Base-by-base conservation (phyloP, 257 asterid genomes). In the Scutellaria galericulata region DNA sequence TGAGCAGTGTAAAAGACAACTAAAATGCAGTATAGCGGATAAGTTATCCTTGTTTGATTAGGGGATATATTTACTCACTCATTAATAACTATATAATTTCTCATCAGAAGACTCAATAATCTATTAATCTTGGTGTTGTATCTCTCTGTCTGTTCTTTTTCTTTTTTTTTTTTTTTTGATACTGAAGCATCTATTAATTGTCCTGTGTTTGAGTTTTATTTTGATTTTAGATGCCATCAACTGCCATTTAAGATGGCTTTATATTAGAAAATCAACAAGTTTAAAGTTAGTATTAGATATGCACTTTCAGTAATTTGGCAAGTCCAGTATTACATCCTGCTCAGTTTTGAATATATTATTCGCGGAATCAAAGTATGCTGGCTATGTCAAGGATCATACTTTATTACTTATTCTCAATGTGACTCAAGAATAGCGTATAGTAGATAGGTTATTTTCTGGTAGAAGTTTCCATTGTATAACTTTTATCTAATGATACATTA, bases 41-140 rank as follows among this genome's bases (percentile, higher is more conserved):
- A 71, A 24, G 53, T 47, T 75, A 18, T 52, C 58, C 37, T 27
- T 46, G 68, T 63, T 71, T 35, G 59, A 1, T 55, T 27, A n/a
- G 14, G 24, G 50, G 76, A 48, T 47, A 22, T 18, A 52, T 20
- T 60, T 13, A 40, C 41, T 65, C 39, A 40, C 20, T 60, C 35
- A 22, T 67, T 6, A 24, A 52, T n/a, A 63, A 41, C 39, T 70
- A 27, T 13, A 50, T 35, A 50, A 44, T 63, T 77, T 52, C 46
- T 51, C 66, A 35, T 55, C 44, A 5, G 50, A 42, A 5, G 37
- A 27, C 35, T 50, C 60, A 13, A 18, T 45, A 47, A 22, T 22
- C 18, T 61, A 13, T 31, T 45, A 47, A 22, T 22, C 18, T 61
- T 51, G 52, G 12, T 44, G 44, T 69, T 52, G 57, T 7, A 47